Conservation (phyloP, 352 stramenopile genomes). For the Phytophthora niederhauseri region DNA sequence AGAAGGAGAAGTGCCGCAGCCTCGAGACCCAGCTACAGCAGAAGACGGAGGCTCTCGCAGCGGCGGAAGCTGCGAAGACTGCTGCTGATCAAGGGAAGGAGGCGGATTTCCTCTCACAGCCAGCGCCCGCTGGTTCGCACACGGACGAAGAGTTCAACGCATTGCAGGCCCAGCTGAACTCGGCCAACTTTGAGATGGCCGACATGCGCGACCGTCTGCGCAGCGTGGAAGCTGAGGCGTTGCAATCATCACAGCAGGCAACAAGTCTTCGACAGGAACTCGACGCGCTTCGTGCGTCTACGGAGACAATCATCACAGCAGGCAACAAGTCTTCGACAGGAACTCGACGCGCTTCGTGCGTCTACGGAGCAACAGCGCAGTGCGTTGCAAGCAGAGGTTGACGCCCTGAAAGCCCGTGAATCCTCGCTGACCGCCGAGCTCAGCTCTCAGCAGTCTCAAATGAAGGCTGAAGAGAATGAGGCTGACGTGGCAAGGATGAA, state of each 20-base stretch:
- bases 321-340: conserved; percentile 22
- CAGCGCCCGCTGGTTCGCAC: conserved; percentile 15
- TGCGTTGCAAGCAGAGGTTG: conserved; percentile 46
- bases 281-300: conserved; percentile 40
- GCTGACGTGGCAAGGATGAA: conserved; percentile 34
- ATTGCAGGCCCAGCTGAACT: conserved; percentile 44
- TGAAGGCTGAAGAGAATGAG: conserved; percentile 35
- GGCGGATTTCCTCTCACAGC: conserved; percentile 29
- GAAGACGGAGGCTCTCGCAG: conserved; percentile 40
- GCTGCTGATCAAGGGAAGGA: conserved; percentile 21
- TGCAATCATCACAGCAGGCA: conserved; percentile 38
- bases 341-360: conserved; percentile 48
- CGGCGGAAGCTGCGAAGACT: conserved; percentile 29
- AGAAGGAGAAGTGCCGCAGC: conserved; percentile 58
- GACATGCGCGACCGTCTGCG: conserved; percentile 42
- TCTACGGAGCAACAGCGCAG: conserved; percentile 45
- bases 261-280: conserved; percentile 36
- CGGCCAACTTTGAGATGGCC: conserved; percentile 39
- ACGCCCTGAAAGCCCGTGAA: conserved; percentile 40
- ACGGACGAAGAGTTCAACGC: conserved; percentile 45
- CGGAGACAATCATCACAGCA: too few relatives aligned
- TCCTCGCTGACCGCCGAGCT: conserved; percentile 41
- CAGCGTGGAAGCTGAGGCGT: conserved; percentile 35
- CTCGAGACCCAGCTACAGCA: conserved; percentile 63
- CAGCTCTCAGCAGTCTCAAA: conserved; percentile 39